phyloP scores from a whole-genome alignment of 2,329 filamentous ascomycete genomes.

The Curvularia eragrostidis region DNA sequence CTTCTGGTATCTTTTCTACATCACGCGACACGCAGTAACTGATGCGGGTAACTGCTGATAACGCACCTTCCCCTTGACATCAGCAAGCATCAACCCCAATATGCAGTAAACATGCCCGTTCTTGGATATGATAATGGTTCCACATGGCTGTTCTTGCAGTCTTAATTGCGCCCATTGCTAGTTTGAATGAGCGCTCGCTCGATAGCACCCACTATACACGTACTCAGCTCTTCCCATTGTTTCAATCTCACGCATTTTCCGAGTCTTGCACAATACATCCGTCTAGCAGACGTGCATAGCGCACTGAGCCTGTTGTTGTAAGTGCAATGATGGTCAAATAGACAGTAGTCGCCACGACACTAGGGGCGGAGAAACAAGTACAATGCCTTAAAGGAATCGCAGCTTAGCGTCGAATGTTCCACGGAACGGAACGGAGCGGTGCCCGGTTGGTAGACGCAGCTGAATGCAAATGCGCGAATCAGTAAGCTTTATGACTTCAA shows the following conservation, averaged over 20 bases:
- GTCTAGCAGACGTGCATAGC: not conserved
- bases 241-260: not conserved
- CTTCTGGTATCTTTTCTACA: not conserved
- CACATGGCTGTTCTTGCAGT: not conserved
- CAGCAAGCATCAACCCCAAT: not conserved
- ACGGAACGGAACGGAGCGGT: too few relatives aligned
- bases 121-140: not conserved
- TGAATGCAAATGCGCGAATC: too few relatives aligned
- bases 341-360: not conserved
- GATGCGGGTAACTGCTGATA: not conserved
- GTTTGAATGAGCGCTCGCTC: not conserved
- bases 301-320: not conserved
- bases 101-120: not conserved
- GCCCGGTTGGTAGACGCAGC: too few relatives aligned
- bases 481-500: too few relatives aligned
- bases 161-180: not conserved
- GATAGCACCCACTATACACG: not conserved
- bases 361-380: not conserved
- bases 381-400: too few relatives aligned
- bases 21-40: not conserved
- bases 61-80: not conserved
- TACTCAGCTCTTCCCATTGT: not conserved
- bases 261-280: not conserved
- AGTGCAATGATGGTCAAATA: not conserved
- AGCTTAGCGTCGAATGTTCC: too few relatives aligned